These are phyloP conservation scores for Amaranthus hypochondriacus DNA, from an alignment of 148 eudicot species.

Conservation along the genomic window DNA sequence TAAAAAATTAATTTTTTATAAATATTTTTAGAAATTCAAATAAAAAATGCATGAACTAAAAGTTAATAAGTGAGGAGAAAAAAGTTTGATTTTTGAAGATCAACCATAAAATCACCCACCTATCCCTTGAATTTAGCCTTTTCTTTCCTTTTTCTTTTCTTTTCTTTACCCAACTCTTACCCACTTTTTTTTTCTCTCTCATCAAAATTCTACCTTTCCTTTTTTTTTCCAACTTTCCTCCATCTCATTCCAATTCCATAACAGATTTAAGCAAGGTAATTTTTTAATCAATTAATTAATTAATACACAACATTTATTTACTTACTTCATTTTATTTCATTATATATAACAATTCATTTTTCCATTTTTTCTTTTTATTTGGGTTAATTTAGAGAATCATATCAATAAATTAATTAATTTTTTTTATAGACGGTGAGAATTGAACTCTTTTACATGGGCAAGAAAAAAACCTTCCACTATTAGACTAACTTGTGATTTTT, in stretches of 20 bases:
- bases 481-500: neutral
- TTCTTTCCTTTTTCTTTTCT: constrained; percentile 23
- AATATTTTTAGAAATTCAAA: neutral
- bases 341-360: too few relatives aligned
- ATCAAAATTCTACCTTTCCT: neutral
- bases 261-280: neutral
- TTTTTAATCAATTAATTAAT: neutral
- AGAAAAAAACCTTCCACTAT: too few relatives aligned
- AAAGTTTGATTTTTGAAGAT: constrained; percentile 12
- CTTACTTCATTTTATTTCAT: too few relatives aligned
- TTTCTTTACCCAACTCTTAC: constrained; percentile 16
- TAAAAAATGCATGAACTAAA: neutral
- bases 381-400: too few relatives aligned
- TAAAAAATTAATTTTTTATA: too few relatives aligned
- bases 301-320: too few relatives aligned
- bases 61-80: neutral
- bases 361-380: neutral
- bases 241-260: neutral
- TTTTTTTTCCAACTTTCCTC: neutral
- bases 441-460: too few relatives aligned
- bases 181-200: constrained; percentile 9
- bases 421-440: too few relatives aligned
- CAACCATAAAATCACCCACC: constrained; percentile 55
- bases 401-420: too few relatives aligned
- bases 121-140: constrained; percentile 53